phyloP scores from a whole-genome alignment of 139 green algal species.

The Desmodesmus armatus region DNA sequence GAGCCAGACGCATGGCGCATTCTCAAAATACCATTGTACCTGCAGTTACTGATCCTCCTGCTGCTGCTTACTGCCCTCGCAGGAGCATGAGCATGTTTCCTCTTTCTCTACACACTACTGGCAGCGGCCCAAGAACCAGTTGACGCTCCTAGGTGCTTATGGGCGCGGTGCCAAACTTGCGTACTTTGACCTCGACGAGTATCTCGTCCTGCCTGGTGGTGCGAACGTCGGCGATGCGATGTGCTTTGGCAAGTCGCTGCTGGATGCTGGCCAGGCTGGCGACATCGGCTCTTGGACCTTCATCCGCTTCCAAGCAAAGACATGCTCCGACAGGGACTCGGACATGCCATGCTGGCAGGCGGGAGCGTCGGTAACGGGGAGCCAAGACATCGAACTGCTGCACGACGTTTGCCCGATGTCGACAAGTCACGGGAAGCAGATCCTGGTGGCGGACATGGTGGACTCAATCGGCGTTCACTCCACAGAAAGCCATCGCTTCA shows the following conservation, averaged over 20 bases:
- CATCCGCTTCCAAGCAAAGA: neutral
- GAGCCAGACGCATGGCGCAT: neutral
- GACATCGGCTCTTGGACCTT: neutral
- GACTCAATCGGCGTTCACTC: neutral
- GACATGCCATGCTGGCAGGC: neutral
- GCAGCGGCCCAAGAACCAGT: slow-evolving; percentile 27
- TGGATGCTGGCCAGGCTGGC: neutral
- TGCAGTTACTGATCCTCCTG: neutral
- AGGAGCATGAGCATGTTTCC: neutral
- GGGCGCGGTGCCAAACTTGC: neutral
- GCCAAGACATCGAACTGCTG: neutral
- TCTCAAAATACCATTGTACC: neutral
- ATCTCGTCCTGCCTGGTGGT: neutral
- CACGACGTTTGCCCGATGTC: neutral
- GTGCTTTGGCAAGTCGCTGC: neutral
- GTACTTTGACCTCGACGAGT: slow-evolving; percentile 34
- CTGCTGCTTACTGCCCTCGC: neutral
- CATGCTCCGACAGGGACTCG: neutral
- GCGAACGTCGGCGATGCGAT: neutral
- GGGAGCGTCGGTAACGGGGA: neutral
- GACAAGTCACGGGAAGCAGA: neutral
- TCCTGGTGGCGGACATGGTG: neutral
- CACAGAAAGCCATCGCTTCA: neutral
- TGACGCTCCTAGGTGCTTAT: slow-evolving; percentile 9
- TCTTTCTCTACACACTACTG: neutral